Percentiles rank a stretch among this genome's conserved stretches.
These are phyloP conservation scores for Fusarium tupiense DNA, from an alignment of 2,329 filamentous ascomycete species.

Conservation along the genomic window DNA sequence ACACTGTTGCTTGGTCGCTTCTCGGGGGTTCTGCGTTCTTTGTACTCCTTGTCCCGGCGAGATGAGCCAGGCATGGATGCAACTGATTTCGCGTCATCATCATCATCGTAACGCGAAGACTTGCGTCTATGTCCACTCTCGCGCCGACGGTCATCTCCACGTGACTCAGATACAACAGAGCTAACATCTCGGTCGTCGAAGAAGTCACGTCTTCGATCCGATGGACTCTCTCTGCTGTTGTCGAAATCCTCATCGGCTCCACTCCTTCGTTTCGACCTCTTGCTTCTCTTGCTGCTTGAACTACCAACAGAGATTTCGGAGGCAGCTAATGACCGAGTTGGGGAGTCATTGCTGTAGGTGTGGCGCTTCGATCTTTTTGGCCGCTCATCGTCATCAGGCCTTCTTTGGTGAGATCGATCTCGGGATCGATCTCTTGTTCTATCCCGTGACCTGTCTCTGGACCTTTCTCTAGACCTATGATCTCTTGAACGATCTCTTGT, in stretches of 20 bases:
- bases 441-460: conserved; percentile 9
- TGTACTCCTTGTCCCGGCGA: conserved; percentile 47
- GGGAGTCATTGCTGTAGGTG: conserved; percentile 44
- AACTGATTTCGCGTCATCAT: conserved; percentile 60
- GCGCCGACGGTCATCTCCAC: conserved; percentile 45
- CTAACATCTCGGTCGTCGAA: conserved; percentile 59
- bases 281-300: conserved; percentile 53
- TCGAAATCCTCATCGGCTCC: conserved; percentile 50
- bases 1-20: conserved; percentile 55
- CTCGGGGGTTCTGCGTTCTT: conserved; percentile 46
- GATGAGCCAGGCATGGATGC: conserved; percentile 49
- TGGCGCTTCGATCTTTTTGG: conserved; percentile 52
- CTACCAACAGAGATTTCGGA: conserved; percentile 52
- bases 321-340: conserved; percentile 45
- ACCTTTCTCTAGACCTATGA: background rate
- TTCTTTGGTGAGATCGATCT: conserved; percentile 24
- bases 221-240: conserved; percentile 49
- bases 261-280: conserved; percentile 52
- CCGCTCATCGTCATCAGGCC: conserved; percentile 47
- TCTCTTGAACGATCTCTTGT: conserved; percentile 5
- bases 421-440: conserved; percentile 24
- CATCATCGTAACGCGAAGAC: conserved; percentile 54
- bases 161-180: conserved; percentile 60
- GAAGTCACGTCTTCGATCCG: conserved; percentile 51
- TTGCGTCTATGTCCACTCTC: conserved; percentile 48